Evolutionary conservation across 345 rosid genomes (phyloP).

Genomic region (Citrus mangshanensis): DNA sequence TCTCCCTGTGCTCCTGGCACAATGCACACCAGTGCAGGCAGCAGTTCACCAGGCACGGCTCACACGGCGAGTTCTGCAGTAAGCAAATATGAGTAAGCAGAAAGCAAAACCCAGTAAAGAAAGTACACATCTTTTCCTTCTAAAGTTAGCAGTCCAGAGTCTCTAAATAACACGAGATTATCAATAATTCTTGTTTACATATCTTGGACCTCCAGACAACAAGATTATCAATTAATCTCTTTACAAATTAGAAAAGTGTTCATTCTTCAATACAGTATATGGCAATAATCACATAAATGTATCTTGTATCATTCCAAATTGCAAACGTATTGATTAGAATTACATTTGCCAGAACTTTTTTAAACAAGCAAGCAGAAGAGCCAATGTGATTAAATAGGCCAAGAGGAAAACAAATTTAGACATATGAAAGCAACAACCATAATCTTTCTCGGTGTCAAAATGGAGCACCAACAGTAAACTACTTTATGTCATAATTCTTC

Average conservation of each 20-base stretch:
- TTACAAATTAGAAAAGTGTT: not conserved
- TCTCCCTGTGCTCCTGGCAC: constrained; percentile 87
- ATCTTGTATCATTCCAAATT: not conserved
- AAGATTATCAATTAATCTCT: not conserved
- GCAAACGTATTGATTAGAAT: not conserved
- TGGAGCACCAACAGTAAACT: not conserved
- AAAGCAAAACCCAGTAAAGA: not conserved
- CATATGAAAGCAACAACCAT: not conserved
- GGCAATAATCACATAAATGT: not conserved
- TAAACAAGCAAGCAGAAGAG: not conserved
- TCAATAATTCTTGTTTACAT: not conserved
- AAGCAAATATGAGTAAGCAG: constrained; percentile 12
- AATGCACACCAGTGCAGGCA: constrained; percentile 71
- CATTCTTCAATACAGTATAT: not conserved
- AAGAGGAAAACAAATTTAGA: not conserved
- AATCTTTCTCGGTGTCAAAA: not conserved
- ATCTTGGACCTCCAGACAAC: not conserved
- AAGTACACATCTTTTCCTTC: not conserved
- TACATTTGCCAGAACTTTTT: not conserved
- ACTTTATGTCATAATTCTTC: not conserved
- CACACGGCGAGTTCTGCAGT: constrained; percentile 85
- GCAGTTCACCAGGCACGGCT: constrained; percentile 75
- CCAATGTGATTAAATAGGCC: not conserved
- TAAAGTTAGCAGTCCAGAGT: not conserved
- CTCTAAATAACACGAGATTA: not conserved